Conservation (phyloP, 306 rosid genomes). For the Citrullus amarus region DNA sequence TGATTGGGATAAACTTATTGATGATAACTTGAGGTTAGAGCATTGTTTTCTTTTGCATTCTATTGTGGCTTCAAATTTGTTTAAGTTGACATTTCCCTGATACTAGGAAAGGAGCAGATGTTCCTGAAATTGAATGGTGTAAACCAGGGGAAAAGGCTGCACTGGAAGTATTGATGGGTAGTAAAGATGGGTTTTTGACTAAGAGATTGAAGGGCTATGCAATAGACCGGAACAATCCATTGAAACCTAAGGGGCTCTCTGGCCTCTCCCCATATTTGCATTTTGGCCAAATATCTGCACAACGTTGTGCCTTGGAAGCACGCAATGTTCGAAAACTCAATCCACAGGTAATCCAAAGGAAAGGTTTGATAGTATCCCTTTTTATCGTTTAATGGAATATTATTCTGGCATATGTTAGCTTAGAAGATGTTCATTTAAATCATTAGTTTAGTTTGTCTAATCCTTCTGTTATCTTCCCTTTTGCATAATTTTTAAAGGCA, state of each 20-base stretch:
- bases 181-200: conserved; percentile 69
- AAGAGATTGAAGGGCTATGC: conserved; percentile 66
- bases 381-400: not conserved
- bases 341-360: conserved; percentile 37
- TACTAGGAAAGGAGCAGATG: conserved; percentile 68
- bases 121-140: conserved; percentile 88
- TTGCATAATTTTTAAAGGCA: conserved; percentile 41
- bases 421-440: not conserved
- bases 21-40: conserved; percentile 57
- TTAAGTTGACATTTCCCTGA: not conserved
- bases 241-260: conserved; percentile 61
- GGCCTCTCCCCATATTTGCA: conserved; percentile 92
- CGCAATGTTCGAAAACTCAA: conserved; percentile 27
- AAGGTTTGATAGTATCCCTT: not conserved
- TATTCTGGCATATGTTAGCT: not conserved
- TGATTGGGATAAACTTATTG: conserved; percentile 62
- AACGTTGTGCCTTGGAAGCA: conserved; percentile 92
- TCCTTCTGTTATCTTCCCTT: not conserved
- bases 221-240: conserved; percentile 55
- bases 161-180: conserved; percentile 74
- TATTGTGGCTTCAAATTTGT: not conserved
- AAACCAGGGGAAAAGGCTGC: conserved; percentile 79
- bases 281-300: conserved; percentile 86
- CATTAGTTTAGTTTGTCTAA: not conserved
- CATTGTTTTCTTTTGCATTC: not conserved